A percentile compares a stretch with the other conserved stretches of the same genome.
Conservation (phyloP, 225 moss, liverwort and hornwort species). For the Pseudoscleropodium purum region DNA sequence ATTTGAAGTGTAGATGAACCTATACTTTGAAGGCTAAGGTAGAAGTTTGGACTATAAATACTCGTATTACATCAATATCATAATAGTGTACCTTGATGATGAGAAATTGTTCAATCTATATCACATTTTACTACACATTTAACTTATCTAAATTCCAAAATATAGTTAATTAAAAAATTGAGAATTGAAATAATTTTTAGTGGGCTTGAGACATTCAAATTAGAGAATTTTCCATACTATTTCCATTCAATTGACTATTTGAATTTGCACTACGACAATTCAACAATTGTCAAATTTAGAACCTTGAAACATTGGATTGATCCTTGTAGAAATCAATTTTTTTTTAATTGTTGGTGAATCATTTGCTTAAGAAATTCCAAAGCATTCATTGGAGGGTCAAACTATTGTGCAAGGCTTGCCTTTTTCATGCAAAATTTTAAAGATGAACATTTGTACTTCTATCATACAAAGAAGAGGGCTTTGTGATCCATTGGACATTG, state of each 20-base stretch:
- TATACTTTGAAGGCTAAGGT: neutral
- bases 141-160: accelerated
- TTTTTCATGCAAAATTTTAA: neutral
- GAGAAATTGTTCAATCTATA: neutral
- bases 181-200: neutral
- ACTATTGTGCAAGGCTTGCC: neutral
- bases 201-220: neutral
- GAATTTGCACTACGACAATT: neutral
- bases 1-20: neutral
- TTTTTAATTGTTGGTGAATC: accelerated
- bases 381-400: neutral
- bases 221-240: neutral
- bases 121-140: neutral
- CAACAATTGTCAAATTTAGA: neutral
- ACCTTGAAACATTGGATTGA: accelerated
- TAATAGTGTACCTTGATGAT: neutral
- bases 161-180: neutral
- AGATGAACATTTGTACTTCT: accelerated
- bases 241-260: neutral
- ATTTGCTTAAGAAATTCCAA: neutral
- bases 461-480: neutral
- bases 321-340: neutral
- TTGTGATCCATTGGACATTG: neutral
- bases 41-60: accelerated
- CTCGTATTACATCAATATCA: neutral